Conservation (phyloP, 768 basidiomycete genomes). For the Ramaria sp. region DNA sequence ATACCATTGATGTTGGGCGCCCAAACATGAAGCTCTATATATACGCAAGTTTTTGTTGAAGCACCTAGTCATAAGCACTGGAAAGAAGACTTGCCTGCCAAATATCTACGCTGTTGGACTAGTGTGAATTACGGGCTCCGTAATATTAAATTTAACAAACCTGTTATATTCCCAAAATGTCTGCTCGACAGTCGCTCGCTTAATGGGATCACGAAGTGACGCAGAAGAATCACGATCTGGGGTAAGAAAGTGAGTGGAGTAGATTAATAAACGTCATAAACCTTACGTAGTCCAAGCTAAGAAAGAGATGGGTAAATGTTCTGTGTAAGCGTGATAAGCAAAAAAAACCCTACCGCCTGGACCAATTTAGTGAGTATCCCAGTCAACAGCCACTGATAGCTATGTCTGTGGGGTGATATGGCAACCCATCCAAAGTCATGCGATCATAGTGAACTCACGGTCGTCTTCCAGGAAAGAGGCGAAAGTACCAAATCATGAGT, state of each 20-base stretch:
- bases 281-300: background rate
- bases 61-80: too few relatives aligned
- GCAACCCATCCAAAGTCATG: background rate
- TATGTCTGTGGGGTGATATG: background rate
- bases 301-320: background rate
- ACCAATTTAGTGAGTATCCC: conserved; percentile 1
- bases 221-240: conserved; percentile 5
- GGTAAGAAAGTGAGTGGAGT: background rate
- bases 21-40: conserved; percentile 10
- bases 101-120: background rate
- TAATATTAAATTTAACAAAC: background rate
- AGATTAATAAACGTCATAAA: background rate
- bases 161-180: conserved; percentile 10
- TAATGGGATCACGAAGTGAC: background rate
- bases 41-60: background rate
- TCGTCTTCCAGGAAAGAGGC: conserved; percentile 5
- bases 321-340: background rate
- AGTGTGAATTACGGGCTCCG: background rate
- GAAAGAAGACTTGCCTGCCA: conserved; percentile 2
- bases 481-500: conserved; percentile 10
- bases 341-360: background rate
- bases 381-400: conserved; percentile 6
- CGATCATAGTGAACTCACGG: background rate
- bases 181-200: background rate
- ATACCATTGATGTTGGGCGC: conserved; percentile 7